Percentiles rank a stretch among this genome's conserved stretches.
phyloP scores from a whole-genome alignment of 495 filamentous ascomycete genomes.

The Sordaria brevicollis region DNA sequence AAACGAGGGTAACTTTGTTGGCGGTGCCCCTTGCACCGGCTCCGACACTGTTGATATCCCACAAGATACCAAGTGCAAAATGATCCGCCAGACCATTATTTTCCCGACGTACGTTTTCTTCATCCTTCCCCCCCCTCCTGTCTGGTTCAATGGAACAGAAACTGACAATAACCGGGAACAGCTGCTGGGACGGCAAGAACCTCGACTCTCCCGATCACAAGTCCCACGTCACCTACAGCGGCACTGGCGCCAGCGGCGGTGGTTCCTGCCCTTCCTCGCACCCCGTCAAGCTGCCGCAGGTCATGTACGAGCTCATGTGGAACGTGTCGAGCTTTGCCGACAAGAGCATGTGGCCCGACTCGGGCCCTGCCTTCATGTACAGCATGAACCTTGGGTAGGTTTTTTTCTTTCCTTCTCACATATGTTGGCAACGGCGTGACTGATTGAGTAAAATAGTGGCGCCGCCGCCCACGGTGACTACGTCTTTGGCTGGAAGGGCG shows the following conservation, averaged over 20 bases:
- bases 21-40: constrained; percentile 36
- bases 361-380: constrained; percentile 44
- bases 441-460: constrained; percentile 27
- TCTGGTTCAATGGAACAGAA: not conserved
- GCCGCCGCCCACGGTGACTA: constrained; percentile 62
- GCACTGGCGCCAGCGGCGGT: constrained; percentile 37
- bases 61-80: constrained; percentile 36
- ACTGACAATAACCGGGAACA: constrained; percentile 9
- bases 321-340: constrained; percentile 46
- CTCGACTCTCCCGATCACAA: constrained; percentile 54
- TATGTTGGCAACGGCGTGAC: too few relatives aligned
- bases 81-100: constrained; percentile 50
- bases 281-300: constrained; percentile 52
- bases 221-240: constrained; percentile 52
- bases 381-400: constrained; percentile 41
- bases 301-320: constrained; percentile 66
- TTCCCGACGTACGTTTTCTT: constrained; percentile 39
- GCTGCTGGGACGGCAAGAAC: constrained; percentile 45
- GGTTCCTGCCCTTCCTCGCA: constrained; percentile 51
- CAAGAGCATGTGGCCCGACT: constrained; percentile 43
- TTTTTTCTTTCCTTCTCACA: not conserved
- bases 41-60: constrained; percentile 50
- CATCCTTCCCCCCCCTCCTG: not conserved
- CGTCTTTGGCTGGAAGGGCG: constrained; percentile 66
- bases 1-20: constrained; percentile 34